Conservation (phyloP, 2,329 filamentous ascomycete genomes). For the Microsporum ferrugineum region DNA sequence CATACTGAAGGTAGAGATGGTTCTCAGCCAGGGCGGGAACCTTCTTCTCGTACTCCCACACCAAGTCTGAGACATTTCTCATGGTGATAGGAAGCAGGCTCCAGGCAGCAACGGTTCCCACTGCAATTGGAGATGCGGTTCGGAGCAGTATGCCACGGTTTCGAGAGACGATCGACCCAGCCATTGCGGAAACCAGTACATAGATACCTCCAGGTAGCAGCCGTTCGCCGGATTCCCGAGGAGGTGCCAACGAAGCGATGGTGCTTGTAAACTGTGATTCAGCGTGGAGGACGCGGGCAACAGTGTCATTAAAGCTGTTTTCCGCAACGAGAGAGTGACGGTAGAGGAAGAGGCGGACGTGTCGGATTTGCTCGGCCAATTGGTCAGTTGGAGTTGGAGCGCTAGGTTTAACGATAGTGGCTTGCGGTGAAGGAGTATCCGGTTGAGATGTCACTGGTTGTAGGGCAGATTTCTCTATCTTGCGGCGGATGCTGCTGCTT, state of each 20-base stretch:
- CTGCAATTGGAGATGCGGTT: conserved; percentile 60
- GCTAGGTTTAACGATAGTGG: neutral
- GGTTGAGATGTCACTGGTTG: neutral
- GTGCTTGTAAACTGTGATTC: conserved; percentile 87
- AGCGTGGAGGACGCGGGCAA: conserved; percentile 69
- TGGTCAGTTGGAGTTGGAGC: conserved; percentile 63
- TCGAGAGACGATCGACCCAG: conserved; percentile 78
- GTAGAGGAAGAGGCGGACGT: conserved; percentile 70
- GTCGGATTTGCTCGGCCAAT: conserved; percentile 69
- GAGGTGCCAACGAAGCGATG: conserved; percentile 74
- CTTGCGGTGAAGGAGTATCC: neutral
- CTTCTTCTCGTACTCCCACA: conserved; percentile 87
- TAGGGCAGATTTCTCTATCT: conserved; percentile 6
- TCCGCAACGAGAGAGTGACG: conserved; percentile 61
- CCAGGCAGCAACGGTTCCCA: conserved; percentile 76
- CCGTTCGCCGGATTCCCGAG: conserved; percentile 73
- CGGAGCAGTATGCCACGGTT: conserved; percentile 79
- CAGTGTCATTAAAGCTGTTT: conserved; percentile 67
- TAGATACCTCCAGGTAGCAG: conserved; percentile 85
- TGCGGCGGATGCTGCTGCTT: conserved; percentile 2
- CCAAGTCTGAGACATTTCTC: conserved; percentile 71
- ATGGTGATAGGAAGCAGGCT: conserved; percentile 78
- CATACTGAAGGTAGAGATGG: conserved; percentile 60
- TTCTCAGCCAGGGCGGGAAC: conserved; percentile 73
- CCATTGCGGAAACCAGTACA: conserved; percentile 88